Evolutionary conservation across 176 grass and related monocot genomes (phyloP), one percentile per base, ranked within the genome.

Genomic region (Carex cristatella): DNA sequence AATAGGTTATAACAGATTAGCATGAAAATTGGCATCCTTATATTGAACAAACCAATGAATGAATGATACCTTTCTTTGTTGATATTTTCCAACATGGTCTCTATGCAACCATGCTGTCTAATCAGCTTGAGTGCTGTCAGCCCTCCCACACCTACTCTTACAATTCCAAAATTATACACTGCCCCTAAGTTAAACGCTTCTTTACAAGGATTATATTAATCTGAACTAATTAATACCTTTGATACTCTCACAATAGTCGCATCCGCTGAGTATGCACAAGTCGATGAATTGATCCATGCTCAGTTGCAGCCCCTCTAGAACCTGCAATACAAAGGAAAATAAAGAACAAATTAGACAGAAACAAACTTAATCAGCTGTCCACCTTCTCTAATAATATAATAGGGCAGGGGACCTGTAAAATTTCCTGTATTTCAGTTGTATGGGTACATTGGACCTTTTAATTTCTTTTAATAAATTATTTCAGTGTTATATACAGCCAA

Each of bases 121-220:
- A 97, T 94, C 83, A 97, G 90, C 84, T 97, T 97, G 83, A 97
- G 89, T 87, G 94, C 94, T 83, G 94, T 97, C 87, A 76, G 86
- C 33, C 94, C 90, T 10, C 94, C 94, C 53, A 97, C 94, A 83
- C 94, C 94, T 97, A 88, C 61, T 76, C 49, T 76, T 11, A 61
- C 23, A 46, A 85, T 69, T 70, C 18, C 16, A 60, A 42, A 38
- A 68, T 69, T 35, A 68, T 79, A 53, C 23, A 13, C n/a, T 13
- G 4, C 12, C 28, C 28, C 27, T 31, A 56, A 57, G 16, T 37
- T 14, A 64, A 64, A 78, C 15, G 30, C 42, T 66, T 65, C 28
- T 78, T 48, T 78, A 31, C 51, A 16, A 61, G n/a, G 3, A 74
- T 27, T 78, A 62, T 49, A 61, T 66, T 53, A 18, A 65, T 61